Conservation (phyloP, 2,329 filamentous ascomycete genomes). For the Fusarium agapanthi region DNA sequence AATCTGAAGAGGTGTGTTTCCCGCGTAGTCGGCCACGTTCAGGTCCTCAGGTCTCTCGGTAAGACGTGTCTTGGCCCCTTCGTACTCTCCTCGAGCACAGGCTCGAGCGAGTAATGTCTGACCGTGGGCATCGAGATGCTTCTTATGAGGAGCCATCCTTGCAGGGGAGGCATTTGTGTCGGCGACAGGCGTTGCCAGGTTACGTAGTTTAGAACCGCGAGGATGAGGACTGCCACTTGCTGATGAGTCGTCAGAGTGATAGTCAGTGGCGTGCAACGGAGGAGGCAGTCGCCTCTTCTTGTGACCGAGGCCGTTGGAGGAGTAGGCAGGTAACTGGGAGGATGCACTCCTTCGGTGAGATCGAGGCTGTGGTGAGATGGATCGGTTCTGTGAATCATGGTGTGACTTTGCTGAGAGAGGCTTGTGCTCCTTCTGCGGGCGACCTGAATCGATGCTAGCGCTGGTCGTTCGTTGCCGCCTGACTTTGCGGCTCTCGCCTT, state of each 20-base stretch:
- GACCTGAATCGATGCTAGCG: conserved; percentile 49
- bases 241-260: conserved; percentile 74
- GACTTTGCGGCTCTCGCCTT: conserved; percentile 62
- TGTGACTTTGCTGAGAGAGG: conserved; percentile 44
- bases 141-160: conserved; percentile 78
- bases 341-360: conserved; percentile 71
- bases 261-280: conserved; percentile 69
- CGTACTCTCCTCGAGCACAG: conserved; percentile 85
- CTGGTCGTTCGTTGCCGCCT: conserved; percentile 63
- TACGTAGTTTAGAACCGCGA: conserved; percentile 66
- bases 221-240: conserved; percentile 67
- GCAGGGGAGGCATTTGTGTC: conserved; percentile 72
- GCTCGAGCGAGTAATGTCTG: conserved; percentile 91
- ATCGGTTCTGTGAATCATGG: conserved; percentile 52
- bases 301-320: conserved; percentile 62
- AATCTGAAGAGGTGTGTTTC: conserved; percentile 95
- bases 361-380: conserved; percentile 67
- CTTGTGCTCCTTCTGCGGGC: conserved; percentile 48
- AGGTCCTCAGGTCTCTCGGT: conserved; percentile 86
- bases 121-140: conserved; percentile 90
- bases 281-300: conserved; percentile 71
- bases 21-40: conserved; percentile 89
- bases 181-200: conserved; percentile 63
- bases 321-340: conserved; percentile 66
- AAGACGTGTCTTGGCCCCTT: conserved; percentile 77